These are phyloP conservation scores for Cryptococcus sp. DNA, from an alignment of 1,284 basidiomycete species.

Conservation along the genomic window DNA sequence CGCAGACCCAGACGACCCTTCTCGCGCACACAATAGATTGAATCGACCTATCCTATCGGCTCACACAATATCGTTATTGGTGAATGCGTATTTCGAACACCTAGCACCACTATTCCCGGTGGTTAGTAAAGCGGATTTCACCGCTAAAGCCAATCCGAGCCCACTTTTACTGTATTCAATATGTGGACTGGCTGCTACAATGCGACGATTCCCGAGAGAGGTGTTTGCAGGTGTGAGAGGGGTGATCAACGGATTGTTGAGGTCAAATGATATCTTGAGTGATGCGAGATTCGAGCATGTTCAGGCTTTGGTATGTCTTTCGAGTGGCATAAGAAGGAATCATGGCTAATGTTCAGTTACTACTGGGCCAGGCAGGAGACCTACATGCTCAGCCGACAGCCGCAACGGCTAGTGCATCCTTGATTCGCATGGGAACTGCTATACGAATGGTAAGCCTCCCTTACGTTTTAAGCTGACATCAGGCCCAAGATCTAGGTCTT, in stretches of 20 bases:
- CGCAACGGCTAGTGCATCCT: conserved; percentile 42
- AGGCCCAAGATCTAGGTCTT: conserved; percentile 89
- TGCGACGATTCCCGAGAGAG: conserved; percentile 73
- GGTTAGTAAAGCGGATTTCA: conserved; percentile 79
- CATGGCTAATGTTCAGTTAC: conserved; percentile 16
- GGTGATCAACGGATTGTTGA: conserved; percentile 78
- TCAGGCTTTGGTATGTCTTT: conserved; percentile 64
- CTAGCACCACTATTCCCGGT: conserved; percentile 82
- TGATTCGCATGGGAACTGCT: conserved; percentile 50
- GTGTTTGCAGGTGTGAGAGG: conserved; percentile 80
- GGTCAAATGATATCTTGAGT: conserved; percentile 82
- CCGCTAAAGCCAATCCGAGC: conserved; percentile 53
- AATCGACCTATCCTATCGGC: conserved; percentile 54
- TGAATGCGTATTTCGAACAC: conserved; percentile 87
- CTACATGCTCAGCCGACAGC: conserved; percentile 47
- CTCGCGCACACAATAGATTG: conserved; percentile 27
- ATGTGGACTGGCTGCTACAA: conserved; percentile 82
- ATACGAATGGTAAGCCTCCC: conserved; percentile 69
- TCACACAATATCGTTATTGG: conserved; percentile 72
- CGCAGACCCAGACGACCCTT: conserved; percentile 25
- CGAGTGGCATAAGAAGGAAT: background rate
- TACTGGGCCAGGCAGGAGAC: conserved; percentile 47
- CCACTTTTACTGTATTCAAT: conserved; percentile 78
- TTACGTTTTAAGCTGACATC: conserved; percentile 4
- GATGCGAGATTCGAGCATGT: conserved; percentile 82